Evolutionary conservation across 148 eudicot species (phyloP).

Genomic region (Fallopia convolvulus): DNA sequence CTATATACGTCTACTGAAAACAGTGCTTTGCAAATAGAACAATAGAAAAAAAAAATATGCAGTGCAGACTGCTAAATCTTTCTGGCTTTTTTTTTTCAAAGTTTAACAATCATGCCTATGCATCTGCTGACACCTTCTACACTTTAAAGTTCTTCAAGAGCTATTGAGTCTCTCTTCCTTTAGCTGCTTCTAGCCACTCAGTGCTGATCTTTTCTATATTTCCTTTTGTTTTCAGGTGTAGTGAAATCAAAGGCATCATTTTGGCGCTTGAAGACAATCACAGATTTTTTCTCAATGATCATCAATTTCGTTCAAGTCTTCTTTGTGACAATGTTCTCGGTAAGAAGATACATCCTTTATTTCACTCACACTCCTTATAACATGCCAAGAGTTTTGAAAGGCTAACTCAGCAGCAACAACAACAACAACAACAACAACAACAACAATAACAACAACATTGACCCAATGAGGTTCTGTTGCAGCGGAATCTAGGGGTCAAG

Average conservation of each 20-base stretch:
- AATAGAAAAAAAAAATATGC: neutral
- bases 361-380: neutral
- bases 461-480: too few species aligned
- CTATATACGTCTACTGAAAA: neutral
- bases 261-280: conserved; percentile 79
- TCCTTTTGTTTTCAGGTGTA: conserved; percentile 43
- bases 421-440: too few species aligned
- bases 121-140: neutral
- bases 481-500: too few species aligned
- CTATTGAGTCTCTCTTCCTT: neutral
- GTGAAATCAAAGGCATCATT: conserved; percentile 68
- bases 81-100: neutral
- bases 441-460: too few species aligned
- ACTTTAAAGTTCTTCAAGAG: neutral
- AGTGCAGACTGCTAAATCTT: neutral
- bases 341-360: conserved; percentile 17
- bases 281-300: conserved; percentile 65
- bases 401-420: too few species aligned
- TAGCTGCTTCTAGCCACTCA: neutral
- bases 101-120: neutral
- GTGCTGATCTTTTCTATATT: neutral
- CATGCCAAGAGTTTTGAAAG: neutral
- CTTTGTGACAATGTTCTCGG: conserved; percentile 85
- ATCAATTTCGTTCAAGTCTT: conserved; percentile 59
- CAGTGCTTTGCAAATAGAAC: neutral